Evolutionary conservation across 1,284 basidiomycete species (phyloP).

Genomic region (Heterobasidion annosum): DNA sequence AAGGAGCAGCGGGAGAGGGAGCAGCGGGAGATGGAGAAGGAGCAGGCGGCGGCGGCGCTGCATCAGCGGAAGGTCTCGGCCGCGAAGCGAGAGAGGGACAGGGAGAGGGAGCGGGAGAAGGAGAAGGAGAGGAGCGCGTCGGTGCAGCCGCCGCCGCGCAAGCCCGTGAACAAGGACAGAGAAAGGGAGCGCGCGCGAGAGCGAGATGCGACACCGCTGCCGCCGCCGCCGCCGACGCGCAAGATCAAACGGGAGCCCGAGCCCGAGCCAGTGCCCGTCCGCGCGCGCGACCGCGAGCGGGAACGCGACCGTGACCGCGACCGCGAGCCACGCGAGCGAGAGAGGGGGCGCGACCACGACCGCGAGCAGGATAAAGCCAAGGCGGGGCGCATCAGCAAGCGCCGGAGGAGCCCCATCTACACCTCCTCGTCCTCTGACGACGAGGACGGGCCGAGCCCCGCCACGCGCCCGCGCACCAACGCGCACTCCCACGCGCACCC

Average conservation of each 20-base stretch:
- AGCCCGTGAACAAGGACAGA: conserved; percentile 1
- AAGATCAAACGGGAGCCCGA: not conserved
- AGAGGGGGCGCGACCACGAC: not conserved
- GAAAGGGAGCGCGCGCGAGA: conserved; percentile 1
- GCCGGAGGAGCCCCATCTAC: conserved; percentile 29
- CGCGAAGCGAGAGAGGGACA: not conserved
- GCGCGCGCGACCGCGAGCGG: not conserved
- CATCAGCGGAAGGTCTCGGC: not conserved
- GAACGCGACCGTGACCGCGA: conserved; percentile 4
- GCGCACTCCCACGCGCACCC: conserved; percentile 8
- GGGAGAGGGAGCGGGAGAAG: conserved; percentile 9
- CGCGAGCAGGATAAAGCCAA: conserved; percentile 13
- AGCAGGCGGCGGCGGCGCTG: not conserved
- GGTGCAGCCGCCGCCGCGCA: not conserved
- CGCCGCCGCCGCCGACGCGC: conserved; percentile 1
- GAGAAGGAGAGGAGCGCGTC: not conserved
- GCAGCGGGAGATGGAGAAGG: not conserved
- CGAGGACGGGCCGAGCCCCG: conserved; percentile 27
- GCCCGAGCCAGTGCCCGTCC: not conserved
- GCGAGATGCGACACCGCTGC: conserved; percentile 1
- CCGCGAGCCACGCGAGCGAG: not conserved
- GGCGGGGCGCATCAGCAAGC: conserved; percentile 14
- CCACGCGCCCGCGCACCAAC: conserved; percentile 1
- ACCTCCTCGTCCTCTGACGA: conserved; percentile 59
- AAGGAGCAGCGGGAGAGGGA: not conserved